Percentiles rank a stretch among this genome's conserved stretches.
Conservation (phyloP, 202 grass and related monocot genomes). For the Carex sylvatica region DNA sequence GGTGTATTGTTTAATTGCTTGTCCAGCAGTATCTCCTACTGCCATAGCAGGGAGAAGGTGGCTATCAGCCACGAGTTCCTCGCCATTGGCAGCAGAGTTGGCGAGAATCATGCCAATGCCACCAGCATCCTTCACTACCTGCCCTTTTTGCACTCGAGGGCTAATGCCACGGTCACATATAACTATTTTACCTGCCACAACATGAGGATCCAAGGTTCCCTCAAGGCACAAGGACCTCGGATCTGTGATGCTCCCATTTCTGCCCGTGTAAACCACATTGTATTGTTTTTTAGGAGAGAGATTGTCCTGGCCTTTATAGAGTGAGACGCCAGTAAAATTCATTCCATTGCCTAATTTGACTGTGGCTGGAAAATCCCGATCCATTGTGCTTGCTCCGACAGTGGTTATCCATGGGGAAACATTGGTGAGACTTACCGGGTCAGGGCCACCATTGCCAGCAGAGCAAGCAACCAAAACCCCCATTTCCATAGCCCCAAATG, state of each 20-base stretch:
- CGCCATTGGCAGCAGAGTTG: constrained; percentile 65
- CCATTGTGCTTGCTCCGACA: constrained; percentile 89
- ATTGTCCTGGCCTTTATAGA: constrained; percentile 50
- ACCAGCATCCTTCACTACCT: constrained; percentile 79
- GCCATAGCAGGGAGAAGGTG: constrained; percentile 83
- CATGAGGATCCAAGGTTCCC: constrained; percentile 54
- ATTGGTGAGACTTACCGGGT: constrained; percentile 83
- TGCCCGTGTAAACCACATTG: constrained; percentile 71
- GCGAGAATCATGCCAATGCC: constrained; percentile 81
- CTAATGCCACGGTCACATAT: constrained; percentile 89
- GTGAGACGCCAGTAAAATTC: constrained; percentile 71
- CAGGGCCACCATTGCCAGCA: constrained; percentile 84
- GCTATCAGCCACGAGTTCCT: constrained; percentile 94
- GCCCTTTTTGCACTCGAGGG: constrained; percentile 90
- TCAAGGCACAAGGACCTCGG: constrained; percentile 82
- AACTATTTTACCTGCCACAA: constrained; percentile 73
- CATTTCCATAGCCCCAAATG: constrained; percentile 92
- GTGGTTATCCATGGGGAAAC: constrained; percentile 92
- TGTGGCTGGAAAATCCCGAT: constrained; percentile 77
- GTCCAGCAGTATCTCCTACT: constrained; percentile 52
- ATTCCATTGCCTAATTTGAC: constrained; percentile 72
- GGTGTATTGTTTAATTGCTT: constrained; percentile 53
- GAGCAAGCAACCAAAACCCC: constrained; percentile 96
- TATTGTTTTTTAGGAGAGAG: constrained; percentile 52
- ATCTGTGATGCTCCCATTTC: constrained; percentile 54